Base-by-base conservation (phyloP, 1,284 basidiomycete species). In the Neonothopanus nambi region DNA sequence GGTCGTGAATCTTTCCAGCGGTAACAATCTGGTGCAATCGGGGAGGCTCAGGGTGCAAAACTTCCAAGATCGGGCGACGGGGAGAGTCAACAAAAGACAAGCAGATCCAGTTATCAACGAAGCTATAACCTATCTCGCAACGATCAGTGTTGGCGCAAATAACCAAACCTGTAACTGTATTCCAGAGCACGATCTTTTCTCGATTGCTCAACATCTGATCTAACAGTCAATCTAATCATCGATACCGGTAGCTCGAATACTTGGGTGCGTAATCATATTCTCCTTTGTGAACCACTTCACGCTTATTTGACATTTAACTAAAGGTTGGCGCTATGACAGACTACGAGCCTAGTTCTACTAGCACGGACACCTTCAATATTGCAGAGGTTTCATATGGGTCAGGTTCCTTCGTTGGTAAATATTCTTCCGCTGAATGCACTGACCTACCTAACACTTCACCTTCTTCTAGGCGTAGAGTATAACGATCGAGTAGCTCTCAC, bases 201-300 rank as follows among this genome's bases (percentile, higher is more conserved):
- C 5, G 9, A 17, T 18, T 37, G n/a, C 38, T 20, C 9, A 23
- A 23, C 30, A 4, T 17, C 18, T 3, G 9, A 8, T 17, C 20
- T 23, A 2, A 13, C 37, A 49, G 47, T 49, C 63, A 58, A 2
- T 76, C 84, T 52, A 66, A 84, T 55, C 78, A 36, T 85, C 39
- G 82, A 84, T 56, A 84, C 80, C 0, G 81, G 80, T 41, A 63
- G 65, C 44, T 63, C 65, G 17, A 72, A 73, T 54, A 71, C 68
- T 33, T 51, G 49, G 49, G 63, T 84, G 28, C 80, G 81, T 21
- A 83, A 23, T 13, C 12, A 33, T 8, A 36, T 20, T 18, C 30
- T 24, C 11, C 9, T 15, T 12, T 9, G 23, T 42, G 20, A 17
- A 17, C 20, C 5, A 30, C 13, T 17, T 18, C 4, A 11, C 46